Base-by-base conservation (phyloP, 2,329 filamentous ascomycete genomes). In the Cladorrhinum sp. region DNA sequence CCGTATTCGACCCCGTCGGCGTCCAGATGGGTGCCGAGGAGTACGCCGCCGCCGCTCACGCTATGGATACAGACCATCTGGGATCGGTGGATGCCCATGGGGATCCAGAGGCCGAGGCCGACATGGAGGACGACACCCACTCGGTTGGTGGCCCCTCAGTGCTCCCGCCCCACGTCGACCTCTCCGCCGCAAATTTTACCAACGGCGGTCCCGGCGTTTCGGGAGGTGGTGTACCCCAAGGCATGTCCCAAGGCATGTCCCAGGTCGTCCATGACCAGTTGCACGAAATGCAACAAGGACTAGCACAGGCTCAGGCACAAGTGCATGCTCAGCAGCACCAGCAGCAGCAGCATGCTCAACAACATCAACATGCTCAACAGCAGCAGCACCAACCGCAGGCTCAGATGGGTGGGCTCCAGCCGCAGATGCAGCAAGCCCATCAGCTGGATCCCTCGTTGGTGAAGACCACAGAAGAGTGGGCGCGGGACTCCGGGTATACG, bases 391-490 rank as follows among this genome's bases (percentile, higher is more conserved):
- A 59, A 23, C 64, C 63, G 18, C 61, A 63, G 36, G 54, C 49
- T 46, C 65, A 66, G 28, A 64, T 60, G 62, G 55, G 62, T 21
- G 36, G 51, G 48, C 42, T 57, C 23, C 57, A 63, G 52, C 59
- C 59, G 58, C 56, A 60, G 62, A 54, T 57, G 36, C 46, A 52
- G 53, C 51, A 53, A 24, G 63, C 66, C 39, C 62, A 64, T 33
- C 24, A 61, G 2, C 63, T 69, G 61, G 68, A 71, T 30, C 48
- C 69, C 64, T 58, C 62, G 8, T 58, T 70, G 23, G 54, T 66
- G n/a, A 70, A 70, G 61, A 79, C 77, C 4, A 82, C 81, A 1
- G 79, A 79, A 58, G 74, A 79, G 3, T 69, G 84, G 16, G 81
- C 82, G 6, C 69, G 70, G 12, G 74, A 77, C 49, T 77, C 75